Evolutionary conservation across 306 rosid genomes (phyloP), one percentile per base, ranked within the genome.

Genomic region (Quercus dentata): DNA sequence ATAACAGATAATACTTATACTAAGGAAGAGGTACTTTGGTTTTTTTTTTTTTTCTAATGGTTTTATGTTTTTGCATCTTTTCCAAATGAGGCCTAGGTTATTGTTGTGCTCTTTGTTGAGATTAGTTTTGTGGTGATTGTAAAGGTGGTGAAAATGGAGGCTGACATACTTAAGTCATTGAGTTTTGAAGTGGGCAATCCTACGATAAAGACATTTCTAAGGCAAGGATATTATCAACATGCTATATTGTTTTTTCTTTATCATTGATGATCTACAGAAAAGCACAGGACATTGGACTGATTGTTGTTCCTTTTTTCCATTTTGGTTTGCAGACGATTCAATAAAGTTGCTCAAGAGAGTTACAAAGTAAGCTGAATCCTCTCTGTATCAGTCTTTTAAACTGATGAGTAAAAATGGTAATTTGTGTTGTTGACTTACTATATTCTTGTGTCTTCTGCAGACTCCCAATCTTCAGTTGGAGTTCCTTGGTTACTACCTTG

Each of bases 141-240:
- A 19, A 78, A 95, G 99, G 94, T 93, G 72, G 84, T 93, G 82
- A 71, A 69, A 35, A 93, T 95, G 99, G 99, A 95, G 80, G 94
- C 94, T 82, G 96, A 90, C 17, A 79, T 95, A 68, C 91, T 95
- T 4, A 88, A 86, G 79, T 63, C 90, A 17, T 78, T 95, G 79
- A 88, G 85, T 28, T 95, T 93, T 83, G 97, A 95, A 83, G 35
- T 93, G 90, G 98, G 99, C 3, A 89, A 85, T 81, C 98, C 99
- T 41, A 93, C 99, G 0, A 88, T 87, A 56, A 90, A 85, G 86
- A 89, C 96, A 52, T 91, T 93, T 79, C 81, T 95, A 76, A 95
- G 99, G 99, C 61, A 81, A 59, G 84, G 23, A 75, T 61, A 70
- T n/a, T 35, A 59, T 41, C 12, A 33, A 72, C n/a, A 28, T 28